These are phyloP conservation scores for Pontederia paniculata DNA, from an alignment of 176 grass and related monocot species.

Conservation along the genomic window DNA sequence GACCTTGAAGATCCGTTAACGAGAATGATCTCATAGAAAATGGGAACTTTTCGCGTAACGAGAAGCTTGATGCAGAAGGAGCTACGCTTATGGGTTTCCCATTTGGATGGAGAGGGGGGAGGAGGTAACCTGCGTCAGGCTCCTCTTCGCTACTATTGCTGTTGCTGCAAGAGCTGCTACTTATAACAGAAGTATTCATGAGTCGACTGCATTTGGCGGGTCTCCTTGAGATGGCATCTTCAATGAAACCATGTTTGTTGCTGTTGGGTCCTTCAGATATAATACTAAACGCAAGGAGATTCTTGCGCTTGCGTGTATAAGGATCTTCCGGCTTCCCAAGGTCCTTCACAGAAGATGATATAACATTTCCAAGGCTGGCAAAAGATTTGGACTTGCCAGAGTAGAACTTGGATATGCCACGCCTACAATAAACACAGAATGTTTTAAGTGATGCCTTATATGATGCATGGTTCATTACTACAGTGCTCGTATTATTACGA, in stretches of 20 bases:
- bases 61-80: background rate
- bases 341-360: conserved; percentile 35
- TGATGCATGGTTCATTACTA: background rate
- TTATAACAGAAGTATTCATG: conserved; percentile 11
- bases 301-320: conserved; percentile 50
- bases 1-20: background rate
- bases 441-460: background rate
- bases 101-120: conserved; percentile 1
- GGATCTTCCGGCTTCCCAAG: conserved; percentile 46
- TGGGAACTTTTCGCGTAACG: background rate
- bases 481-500: too few relatives aligned
- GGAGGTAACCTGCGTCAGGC: background rate
- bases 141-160: conserved; percentile 7
- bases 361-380: conserved; percentile 29
- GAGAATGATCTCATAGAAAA: conserved; percentile 3
- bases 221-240: conserved; percentile 19
- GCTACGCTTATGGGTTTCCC: background rate
- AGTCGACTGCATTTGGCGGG: conserved; percentile 14
- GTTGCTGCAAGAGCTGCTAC: conserved; percentile 26
- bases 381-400: conserved; percentile 63
- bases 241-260: background rate
- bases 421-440: conserved; percentile 28
- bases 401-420: conserved; percentile 57
- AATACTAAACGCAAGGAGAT: conserved; percentile 37
- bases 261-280: conserved; percentile 17